Evolutionary conservation across 2,329 filamentous ascomycete species (phyloP).

Genomic region (Tolypocladium ophioglossoides): DNA sequence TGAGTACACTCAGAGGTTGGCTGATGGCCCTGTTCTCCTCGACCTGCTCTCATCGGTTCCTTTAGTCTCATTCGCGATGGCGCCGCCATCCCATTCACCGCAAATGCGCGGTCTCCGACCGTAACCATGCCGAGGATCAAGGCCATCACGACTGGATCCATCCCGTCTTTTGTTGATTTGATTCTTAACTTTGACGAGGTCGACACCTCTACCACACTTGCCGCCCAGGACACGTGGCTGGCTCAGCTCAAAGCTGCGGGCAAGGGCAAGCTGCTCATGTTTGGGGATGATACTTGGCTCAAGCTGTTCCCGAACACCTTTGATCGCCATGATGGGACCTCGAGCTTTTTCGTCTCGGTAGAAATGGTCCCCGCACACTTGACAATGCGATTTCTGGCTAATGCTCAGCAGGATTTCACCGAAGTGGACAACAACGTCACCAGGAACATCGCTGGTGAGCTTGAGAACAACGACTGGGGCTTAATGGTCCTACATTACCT

Average conservation of each 20-base stretch:
- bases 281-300: conserved; percentile 96
- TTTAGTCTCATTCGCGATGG: conserved; percentile 72
- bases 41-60: conserved; percentile 4
- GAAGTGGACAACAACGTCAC: conserved; percentile 98
- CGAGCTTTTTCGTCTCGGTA: conserved; percentile 96
- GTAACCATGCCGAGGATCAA: conserved; percentile 98
- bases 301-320: conserved; percentile 91
- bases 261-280: conserved; percentile 76
- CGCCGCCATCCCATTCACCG: conserved; percentile 82
- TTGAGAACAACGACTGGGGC: conserved; percentile 74
- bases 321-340: conserved; percentile 79
- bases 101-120: conserved; percentile 90
- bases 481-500: conserved; percentile 92
- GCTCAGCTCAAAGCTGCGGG: conserved; percentile 74
- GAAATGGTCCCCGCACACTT: conserved; percentile 26
- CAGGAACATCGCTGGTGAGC: conserved; percentile 69
- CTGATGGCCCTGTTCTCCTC: background rate
- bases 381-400: conserved; percentile 1
- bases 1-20: conserved; percentile 74
- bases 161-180: conserved; percentile 95
- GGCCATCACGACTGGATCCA: conserved; percentile 92
- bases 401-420: conserved; percentile 63
- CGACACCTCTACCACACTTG: conserved; percentile 80
- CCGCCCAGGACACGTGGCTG: conserved; percentile 89
- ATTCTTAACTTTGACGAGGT: conserved; percentile 95